Evolutionary conservation across 140 eudicot genomes (phyloP).

Genomic region (Ambrosia hybrid): DNA sequence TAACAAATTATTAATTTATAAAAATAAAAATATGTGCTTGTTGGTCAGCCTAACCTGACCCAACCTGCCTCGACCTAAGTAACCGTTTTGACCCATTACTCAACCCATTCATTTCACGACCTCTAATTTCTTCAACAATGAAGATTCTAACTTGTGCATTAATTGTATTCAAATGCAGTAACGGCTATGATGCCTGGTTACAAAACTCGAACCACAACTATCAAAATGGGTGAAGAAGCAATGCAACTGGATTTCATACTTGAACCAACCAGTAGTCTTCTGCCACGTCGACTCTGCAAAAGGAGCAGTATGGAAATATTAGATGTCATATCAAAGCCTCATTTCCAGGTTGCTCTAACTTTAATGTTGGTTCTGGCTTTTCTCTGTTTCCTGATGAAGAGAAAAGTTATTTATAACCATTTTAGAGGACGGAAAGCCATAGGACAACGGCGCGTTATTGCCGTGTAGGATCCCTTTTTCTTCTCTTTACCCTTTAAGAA

Average conservation of each 20-base stretch:
- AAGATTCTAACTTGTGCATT: background rate
- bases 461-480: conserved; percentile 24
- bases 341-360: conserved; percentile 39
- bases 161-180: conserved; percentile 46
- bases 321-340: conserved; percentile 42
- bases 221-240: conserved; percentile 55
- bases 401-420: conserved; percentile 41
- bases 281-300: conserved; percentile 31
- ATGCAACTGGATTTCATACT: conserved; percentile 72
- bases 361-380: conserved; percentile 44
- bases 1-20: background rate
- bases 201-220: conserved; percentile 58
- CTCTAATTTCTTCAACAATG: background rate
- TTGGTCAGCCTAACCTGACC: too few relatives aligned
- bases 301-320: conserved; percentile 31
- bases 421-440: conserved; percentile 41
- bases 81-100: background rate
- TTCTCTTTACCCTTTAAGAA: background rate
- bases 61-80: background rate
- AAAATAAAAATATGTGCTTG: background rate
- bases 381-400: conserved; percentile 60
- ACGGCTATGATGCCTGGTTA: conserved; percentile 76
- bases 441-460: conserved; percentile 41
- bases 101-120: background rate
- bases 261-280: conserved; percentile 46